Percentiles rank a stretch among this genome's conserved stretches.
Evolutionary conservation across 257 asterid genomes (phyloP).

Genomic region (Solanum pinnatisectum): DNA sequence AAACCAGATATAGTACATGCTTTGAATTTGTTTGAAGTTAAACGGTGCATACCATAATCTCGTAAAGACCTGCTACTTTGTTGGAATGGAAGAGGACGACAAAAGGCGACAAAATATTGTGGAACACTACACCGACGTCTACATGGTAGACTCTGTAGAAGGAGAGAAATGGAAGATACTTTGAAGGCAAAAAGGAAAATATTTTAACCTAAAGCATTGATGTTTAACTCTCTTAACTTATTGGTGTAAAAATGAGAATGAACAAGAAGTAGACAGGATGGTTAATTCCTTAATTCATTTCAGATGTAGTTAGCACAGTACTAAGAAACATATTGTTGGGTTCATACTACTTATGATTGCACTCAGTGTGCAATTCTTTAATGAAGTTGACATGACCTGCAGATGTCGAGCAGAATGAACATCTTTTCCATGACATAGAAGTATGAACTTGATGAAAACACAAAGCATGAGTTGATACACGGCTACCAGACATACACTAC

Average conservation of each 20-base stretch:
- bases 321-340: not conserved
- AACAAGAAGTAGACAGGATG: not conserved
- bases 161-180: not conserved
- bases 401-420: not conserved
- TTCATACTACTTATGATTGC: not conserved
- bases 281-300: not conserved
- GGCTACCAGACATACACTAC: not conserved
- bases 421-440: not conserved
- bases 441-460: not conserved
- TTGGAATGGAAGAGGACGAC: not conserved
- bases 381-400: not conserved
- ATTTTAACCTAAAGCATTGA: not conserved
- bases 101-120: not conserved
- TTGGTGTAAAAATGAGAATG: not conserved
- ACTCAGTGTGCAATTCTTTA: not conserved
- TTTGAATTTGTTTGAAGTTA: not conserved
- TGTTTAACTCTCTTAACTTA: not conserved
- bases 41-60: not conserved
- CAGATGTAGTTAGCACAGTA: not conserved
- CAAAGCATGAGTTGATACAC: not conserved
- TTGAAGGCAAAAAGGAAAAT: not conserved
- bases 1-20: not conserved
- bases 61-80: not conserved
- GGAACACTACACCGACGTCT: not conserved
- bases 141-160: not conserved